Evolutionary conservation across 176 grass and related monocot species (phyloP).

Genomic region (Zoysia japonica): DNA sequence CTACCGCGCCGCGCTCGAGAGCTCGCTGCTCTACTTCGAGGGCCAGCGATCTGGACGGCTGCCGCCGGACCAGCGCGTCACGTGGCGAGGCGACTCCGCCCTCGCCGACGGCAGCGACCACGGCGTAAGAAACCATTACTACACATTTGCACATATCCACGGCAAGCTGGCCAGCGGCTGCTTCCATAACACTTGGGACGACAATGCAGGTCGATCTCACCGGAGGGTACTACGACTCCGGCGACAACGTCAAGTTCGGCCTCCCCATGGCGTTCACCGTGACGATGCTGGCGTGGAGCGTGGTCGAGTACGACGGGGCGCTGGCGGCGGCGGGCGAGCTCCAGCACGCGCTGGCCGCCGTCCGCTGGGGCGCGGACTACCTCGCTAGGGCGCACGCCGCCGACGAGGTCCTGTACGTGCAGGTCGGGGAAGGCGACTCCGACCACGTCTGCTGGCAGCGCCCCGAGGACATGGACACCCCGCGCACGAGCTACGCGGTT

Average conservation of each 20-base stretch:
- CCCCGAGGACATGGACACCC: slow-evolving; percentile 89
- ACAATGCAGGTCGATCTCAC: slow-evolving; percentile 56
- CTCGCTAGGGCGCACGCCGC: slow-evolving; percentile 55
- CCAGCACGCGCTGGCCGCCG: slow-evolving; percentile 47
- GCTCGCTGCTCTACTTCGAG: slow-evolving; percentile 83
- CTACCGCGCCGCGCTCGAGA: slow-evolving; percentile 57
- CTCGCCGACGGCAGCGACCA: slow-evolving; percentile 56
- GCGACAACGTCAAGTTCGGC: slow-evolving; percentile 81
- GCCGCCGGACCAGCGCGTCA: slow-evolving; percentile 58
- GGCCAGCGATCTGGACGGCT: slow-evolving; percentile 68
- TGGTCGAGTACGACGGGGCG: slow-evolving; percentile 31
- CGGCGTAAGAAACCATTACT: slow-evolving; percentile 32
- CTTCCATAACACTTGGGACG: background rate
- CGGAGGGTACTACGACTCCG: slow-evolving; percentile 76
- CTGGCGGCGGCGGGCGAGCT: slow-evolving; percentile 53
- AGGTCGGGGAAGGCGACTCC: slow-evolving; percentile 76
- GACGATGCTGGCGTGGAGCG: slow-evolving; percentile 62
- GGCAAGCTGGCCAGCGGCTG: background rate
- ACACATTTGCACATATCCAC: no score
- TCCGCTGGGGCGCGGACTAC: slow-evolving; percentile 84
- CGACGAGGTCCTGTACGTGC: slow-evolving; percentile 57
- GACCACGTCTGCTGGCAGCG: slow-evolving; percentile 88
- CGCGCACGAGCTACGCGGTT: slow-evolving; percentile 45
- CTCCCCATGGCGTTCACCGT: slow-evolving; percentile 67
- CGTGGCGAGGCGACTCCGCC: slow-evolving; percentile 70